Evolutionary conservation across 2,329 filamentous ascomycete species (phyloP).

Genomic region (Ascochyta fabae): DNA sequence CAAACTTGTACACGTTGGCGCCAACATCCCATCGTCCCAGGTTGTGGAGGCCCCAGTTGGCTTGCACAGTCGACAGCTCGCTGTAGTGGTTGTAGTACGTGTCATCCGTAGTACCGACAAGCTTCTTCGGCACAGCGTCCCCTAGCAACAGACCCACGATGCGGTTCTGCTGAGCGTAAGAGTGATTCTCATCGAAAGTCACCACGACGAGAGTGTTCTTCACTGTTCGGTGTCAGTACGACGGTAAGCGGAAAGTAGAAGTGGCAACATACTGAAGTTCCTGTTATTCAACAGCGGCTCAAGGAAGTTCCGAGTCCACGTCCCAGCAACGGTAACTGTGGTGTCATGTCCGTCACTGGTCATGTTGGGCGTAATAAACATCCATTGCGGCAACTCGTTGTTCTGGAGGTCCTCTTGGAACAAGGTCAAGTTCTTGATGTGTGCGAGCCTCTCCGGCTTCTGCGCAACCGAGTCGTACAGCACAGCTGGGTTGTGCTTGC

Average conservation of each 20-base stretch:
- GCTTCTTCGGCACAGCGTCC: constrained; percentile 70
- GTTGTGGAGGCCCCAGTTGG: constrained; percentile 55
- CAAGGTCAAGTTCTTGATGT: constrained; percentile 75
- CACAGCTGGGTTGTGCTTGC: constrained; percentile 77
- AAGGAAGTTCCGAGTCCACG: constrained; percentile 72
- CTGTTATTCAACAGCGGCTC: constrained; percentile 71
- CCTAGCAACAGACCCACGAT: constrained; percentile 76
- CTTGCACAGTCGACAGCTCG: constrained; percentile 53
- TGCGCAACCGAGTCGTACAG: constrained; percentile 70
- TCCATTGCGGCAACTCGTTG: constrained; percentile 38
- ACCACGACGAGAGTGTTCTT: constrained; percentile 76
- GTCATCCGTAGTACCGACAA: constrained; percentile 71
- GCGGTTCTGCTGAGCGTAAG: constrained; percentile 70
- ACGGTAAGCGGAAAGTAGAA: neutral
- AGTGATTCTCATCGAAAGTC: constrained; percentile 80
- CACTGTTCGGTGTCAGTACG: constrained; percentile 45
- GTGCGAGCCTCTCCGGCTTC: constrained; percentile 64
- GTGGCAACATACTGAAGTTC: constrained; percentile 62
- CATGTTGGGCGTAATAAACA: constrained; percentile 67
- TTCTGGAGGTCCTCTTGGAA: constrained; percentile 59
- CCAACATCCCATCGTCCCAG: constrained; percentile 57
- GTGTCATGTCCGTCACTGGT: constrained; percentile 77
- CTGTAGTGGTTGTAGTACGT: constrained; percentile 62
- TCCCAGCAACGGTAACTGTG: constrained; percentile 70
- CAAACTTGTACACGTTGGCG: constrained; percentile 53